Evolutionary conservation across 2,329 filamentous ascomycete genomes (phyloP).

Genomic region (Aureobasidium sp.): DNA sequence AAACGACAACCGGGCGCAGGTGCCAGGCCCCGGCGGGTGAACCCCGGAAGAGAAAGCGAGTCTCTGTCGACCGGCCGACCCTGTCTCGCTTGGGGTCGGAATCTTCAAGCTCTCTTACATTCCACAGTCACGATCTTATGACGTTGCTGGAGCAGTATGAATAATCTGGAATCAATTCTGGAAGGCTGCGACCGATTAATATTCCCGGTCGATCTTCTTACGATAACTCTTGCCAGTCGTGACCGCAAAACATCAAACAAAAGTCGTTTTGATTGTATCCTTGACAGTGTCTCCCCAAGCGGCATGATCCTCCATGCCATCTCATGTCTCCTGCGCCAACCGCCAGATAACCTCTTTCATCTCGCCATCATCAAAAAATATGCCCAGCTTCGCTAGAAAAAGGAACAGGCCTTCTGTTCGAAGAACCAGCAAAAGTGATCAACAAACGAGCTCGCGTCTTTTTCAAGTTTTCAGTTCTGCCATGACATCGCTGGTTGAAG

Average conservation of each 20-base stretch:
- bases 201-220: too few species aligned
- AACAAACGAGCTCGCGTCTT: background rate
- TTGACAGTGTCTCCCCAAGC: background rate
- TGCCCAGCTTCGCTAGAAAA: background rate
- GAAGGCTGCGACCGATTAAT: background rate
- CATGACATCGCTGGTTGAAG: background rate
- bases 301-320: background rate
- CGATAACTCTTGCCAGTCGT: too few species aligned
- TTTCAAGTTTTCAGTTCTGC: background rate
- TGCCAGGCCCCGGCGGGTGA: background rate
- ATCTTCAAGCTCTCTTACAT: background rate
- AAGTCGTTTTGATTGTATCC: background rate
- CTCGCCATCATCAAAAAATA: background rate
- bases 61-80: background rate
- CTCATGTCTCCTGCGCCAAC: background rate
- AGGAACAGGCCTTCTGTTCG: background rate
- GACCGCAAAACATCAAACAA: background rate
- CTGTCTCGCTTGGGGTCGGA: background rate
- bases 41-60: too few species aligned
- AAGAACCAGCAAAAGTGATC: background rate
- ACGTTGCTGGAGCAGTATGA: background rate
- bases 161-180: background rate
- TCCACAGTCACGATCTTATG: background rate
- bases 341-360: background rate
- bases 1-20: background rate